Percentiles rank a stretch among this genome's conserved stretches.
These are phyloP conservation scores for Polysphondylium violaceum DNA, from an alignment of 78 protist species.

Conservation along the genomic window DNA sequence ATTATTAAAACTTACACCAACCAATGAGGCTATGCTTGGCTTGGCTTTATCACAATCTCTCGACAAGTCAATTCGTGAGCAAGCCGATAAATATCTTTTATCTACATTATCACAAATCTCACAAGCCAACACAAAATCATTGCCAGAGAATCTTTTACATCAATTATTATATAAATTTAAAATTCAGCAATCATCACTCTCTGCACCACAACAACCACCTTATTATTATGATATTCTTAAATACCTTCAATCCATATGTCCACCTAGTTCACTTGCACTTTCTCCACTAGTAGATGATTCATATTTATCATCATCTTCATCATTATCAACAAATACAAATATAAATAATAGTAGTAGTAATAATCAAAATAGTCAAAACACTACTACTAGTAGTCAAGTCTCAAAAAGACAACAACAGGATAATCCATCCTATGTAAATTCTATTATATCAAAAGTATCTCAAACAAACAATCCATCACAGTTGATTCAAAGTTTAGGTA, in stretches of 20 bases:
- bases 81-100: constrained; percentile 54
- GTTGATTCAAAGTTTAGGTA: constrained; percentile 16
- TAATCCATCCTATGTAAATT: constrained; percentile 12
- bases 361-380: background rate
- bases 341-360: background rate
- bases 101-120: constrained; percentile 28
- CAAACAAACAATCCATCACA: constrained; percentile 12
- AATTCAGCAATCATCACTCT: constrained; percentile 10
- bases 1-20: constrained; percentile 48
- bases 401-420: constrained; percentile 7
- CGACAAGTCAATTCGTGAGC: constrained; percentile 29
- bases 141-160: constrained; percentile 78
- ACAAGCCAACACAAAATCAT: constrained; percentile 62
- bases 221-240: background rate
- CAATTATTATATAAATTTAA: constrained; percentile 65
- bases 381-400: background rate
- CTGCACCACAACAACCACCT: background rate
- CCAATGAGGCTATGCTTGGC: constrained; percentile 71
- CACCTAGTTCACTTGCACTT: constrained; percentile 26
- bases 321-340: background rate
- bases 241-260: constrained; percentile 39
- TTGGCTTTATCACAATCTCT: constrained; percentile 69
- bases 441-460: constrained; percentile 10
- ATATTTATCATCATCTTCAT: background rate
- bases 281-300: constrained; percentile 22